These are phyloP conservation scores for Thinopyrum obtusiflorum DNA, from an alignment of 202 grass and related monocot genomes.

Conservation along the genomic window DNA sequence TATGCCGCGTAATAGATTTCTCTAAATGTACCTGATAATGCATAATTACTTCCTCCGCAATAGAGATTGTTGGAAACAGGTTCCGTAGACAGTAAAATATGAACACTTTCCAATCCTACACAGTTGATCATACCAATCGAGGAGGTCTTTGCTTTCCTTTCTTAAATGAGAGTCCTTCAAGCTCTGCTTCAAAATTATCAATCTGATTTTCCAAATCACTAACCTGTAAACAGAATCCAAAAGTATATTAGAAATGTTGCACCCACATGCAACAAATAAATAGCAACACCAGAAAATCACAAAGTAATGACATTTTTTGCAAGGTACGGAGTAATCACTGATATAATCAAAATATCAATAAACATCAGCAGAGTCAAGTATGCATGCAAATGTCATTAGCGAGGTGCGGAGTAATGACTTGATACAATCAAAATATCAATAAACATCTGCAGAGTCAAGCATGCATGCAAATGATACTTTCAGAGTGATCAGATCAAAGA, in stretches of 20 bases:
- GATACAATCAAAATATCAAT: neutral
- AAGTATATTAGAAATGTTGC: neutral
- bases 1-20: constrained; percentile 88
- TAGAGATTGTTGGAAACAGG: constrained; percentile 11
- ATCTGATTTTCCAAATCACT: constrained; percentile 96
- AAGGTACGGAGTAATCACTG: neutral
- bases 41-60: constrained; percentile 30
- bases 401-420: neutral
- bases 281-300: neutral
- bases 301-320: neutral
- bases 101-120: constrained; percentile 11
- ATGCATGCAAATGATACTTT: constrained; percentile 13
- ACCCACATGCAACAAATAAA: constrained; percentile 3
- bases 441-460: constrained; percentile 4
- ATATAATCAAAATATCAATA: neutral
- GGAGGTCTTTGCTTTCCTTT: constrained; percentile 91
- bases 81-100: constrained; percentile 20
- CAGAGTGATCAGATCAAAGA: constrained; percentile 25
- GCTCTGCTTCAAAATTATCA: constrained; percentile 92
- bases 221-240: constrained; percentile 57
- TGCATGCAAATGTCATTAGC: neutral
- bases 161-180: constrained; percentile 98
- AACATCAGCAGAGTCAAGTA: constrained; percentile 11
- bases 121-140: constrained; percentile 65
- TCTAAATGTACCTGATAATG: constrained; percentile 87